These are phyloP conservation scores for Xylariaceae sp. DNA, from an alignment of 2,329 filamentous ascomycete species.

Conservation along the genomic window DNA sequence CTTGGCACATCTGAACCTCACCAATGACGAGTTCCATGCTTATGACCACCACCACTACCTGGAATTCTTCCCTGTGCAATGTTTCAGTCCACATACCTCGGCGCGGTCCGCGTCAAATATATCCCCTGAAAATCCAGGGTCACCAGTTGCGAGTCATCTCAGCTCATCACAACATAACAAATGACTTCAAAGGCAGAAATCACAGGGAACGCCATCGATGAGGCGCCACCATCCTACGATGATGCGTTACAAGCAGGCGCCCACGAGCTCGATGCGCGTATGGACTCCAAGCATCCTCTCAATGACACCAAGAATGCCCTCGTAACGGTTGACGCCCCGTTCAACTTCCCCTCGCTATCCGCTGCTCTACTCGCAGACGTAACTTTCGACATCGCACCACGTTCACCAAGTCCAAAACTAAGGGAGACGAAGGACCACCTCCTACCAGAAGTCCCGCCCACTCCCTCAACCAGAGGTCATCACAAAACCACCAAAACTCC, in stretches of 20 bases:
- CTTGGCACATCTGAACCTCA: neutral
- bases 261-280: neutral
- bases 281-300: slow-evolving; percentile 3
- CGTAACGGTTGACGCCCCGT: slow-evolving; percentile 35
- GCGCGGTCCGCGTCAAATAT: neutral
- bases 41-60: neutral
- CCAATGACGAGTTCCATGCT: neutral
- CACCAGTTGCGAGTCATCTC: neutral
- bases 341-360: slow-evolving; percentile 35
- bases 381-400: neutral
- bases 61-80: neutral
- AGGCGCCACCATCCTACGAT: slow-evolving; percentile 22
- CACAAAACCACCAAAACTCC: slow-evolving; percentile 16
- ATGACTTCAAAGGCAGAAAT: slow-evolving; percentile 1
- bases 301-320: slow-evolving; percentile 7
- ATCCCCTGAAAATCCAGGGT: too few species aligned
- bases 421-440: too few species aligned
- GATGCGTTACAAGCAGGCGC: slow-evolving; percentile 12
- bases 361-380: neutral
- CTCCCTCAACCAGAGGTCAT: slow-evolving; percentile 29
- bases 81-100: neutral
- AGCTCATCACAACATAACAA: neutral
- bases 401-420: neutral
- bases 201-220: neutral
- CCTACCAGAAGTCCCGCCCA: neutral